Evolutionary conservation across 805 yeast species (phyloP).

Genomic region (Candida manassasensis): DNA sequence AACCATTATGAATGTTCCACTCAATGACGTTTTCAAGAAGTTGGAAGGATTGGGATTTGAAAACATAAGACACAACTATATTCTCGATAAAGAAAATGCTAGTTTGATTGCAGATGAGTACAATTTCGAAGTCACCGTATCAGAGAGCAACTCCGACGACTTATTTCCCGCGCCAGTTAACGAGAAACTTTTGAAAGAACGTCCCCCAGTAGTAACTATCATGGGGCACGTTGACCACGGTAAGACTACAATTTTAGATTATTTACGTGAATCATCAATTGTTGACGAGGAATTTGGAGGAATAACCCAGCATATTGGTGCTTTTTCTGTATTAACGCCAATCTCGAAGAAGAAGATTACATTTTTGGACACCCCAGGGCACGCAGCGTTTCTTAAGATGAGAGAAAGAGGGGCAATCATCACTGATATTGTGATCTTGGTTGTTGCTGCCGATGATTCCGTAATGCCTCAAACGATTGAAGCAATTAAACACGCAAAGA

Average conservation of each 20-base stretch:
- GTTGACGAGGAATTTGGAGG: constrained; percentile 91
- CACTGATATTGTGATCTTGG: constrained; percentile 87
- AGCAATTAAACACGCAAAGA: constrained; percentile 88
- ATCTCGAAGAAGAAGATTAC: constrained; percentile 72
- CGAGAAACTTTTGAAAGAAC: constrained; percentile 44
- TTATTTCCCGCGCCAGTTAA: constrained; percentile 52
- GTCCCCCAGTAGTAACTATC: constrained; percentile 94
- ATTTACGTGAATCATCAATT: constrained; percentile 76
- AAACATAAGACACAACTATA: constrained; percentile 64
- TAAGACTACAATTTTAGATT: constrained; percentile 89
- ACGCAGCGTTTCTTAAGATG: constrained; percentile 94
- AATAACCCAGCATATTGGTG: constrained; percentile 97
- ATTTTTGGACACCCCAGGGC: constrained; percentile 96
- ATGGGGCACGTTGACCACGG: constrained; percentile 99
- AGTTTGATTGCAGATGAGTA: constrained; percentile 84
- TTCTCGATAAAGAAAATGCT: constrained; percentile 83
- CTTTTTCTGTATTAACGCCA: constrained; percentile 83
- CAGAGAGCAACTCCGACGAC: constrained; percentile 56
- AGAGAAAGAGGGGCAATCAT: constrained; percentile 93
- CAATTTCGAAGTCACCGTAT: constrained; percentile 58
- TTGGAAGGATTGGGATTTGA: constrained; percentile 72
- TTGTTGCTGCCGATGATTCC: constrained; percentile 96
- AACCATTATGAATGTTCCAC: constrained; percentile 60
- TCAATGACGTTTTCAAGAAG: constrained; percentile 52
- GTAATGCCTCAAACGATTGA: constrained; percentile 97